Evolutionary conservation across 352 stramenopile genomes (phyloP).

Genomic region (Phytopythium delawarense): DNA sequence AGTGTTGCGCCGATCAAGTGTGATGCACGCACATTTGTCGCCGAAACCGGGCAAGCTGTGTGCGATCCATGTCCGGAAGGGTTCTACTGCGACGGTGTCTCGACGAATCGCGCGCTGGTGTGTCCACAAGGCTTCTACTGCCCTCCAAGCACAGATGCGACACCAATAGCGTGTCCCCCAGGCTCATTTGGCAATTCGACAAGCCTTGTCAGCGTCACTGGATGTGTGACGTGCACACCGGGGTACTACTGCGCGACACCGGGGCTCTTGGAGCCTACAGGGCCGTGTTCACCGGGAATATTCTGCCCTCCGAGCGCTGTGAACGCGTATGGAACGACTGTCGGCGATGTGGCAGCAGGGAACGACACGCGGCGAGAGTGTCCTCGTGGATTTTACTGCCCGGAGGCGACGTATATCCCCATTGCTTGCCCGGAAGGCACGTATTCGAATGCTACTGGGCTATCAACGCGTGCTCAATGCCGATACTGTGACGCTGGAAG

Average conservation of each 20-base stretch:
- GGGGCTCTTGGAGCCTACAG: conserved; percentile 21
- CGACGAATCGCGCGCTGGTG: conserved; percentile 33
- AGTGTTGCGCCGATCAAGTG: conserved; percentile 46
- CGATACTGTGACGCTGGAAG: conserved; percentile 47
- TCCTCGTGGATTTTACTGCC: conserved; percentile 71
- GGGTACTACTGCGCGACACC: conserved; percentile 38
- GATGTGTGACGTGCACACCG: conserved; percentile 36
- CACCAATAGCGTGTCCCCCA: conserved; percentile 46
- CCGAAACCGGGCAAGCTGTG: conserved; percentile 15
- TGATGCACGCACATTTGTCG: conserved; percentile 33
- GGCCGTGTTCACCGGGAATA: conserved; percentile 41
- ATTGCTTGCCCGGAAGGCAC: conserved; percentile 52
- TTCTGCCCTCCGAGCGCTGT: conserved; percentile 50
- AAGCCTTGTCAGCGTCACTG: conserved; percentile 27
- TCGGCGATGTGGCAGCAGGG: neutral
- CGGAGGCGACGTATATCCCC: conserved; percentile 58
- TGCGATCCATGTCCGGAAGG: conserved; percentile 54
- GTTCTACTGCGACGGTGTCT: conserved; percentile 57
- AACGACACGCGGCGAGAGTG: conserved; percentile 43
- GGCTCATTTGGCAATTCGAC: conserved; percentile 58
- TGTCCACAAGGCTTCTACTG: conserved; percentile 52
- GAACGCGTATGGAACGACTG: conserved; percentile 35
- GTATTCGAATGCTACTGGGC: conserved; percentile 49
- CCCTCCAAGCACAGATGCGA: conserved; percentile 29
- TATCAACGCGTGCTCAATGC: conserved; percentile 45